These are phyloP conservation scores for Ophiocordyceps unilateralis DNA, from an alignment of 2,329 filamentous ascomycete genomes.

Conservation along the genomic window DNA sequence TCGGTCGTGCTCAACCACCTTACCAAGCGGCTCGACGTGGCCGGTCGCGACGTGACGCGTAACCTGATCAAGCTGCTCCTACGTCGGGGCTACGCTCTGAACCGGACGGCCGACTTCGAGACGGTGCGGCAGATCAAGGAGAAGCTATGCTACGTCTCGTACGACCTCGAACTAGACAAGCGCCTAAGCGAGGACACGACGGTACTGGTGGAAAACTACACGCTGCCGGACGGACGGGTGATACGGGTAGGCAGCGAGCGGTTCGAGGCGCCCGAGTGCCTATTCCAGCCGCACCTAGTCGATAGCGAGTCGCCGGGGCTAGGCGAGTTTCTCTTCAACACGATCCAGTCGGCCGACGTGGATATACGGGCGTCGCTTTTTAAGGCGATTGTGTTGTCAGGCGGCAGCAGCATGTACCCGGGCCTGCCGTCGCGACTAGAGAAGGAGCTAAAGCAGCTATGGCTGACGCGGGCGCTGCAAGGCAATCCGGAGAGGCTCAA, in stretches of 20 bases:
- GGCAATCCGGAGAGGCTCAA: slow-evolving; percentile 85
- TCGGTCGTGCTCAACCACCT: slow-evolving; percentile 95
- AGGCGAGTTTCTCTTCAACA: slow-evolving; percentile 96
- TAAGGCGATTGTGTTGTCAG: slow-evolving; percentile 93
- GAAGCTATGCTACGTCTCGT: slow-evolving; percentile 98
- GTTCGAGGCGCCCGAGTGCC: slow-evolving; percentile 93
- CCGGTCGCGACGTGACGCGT: slow-evolving; percentile 91
- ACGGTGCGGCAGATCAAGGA: slow-evolving; percentile 99
- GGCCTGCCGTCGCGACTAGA: slow-evolving; percentile 86
- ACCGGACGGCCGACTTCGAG: slow-evolving; percentile 96
- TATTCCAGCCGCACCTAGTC: slow-evolving; percentile 96
- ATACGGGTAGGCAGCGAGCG: slow-evolving; percentile 93
- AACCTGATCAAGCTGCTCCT: slow-evolving; percentile 92
- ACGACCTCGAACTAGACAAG: slow-evolving; percentile 93
- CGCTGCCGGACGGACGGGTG: slow-evolving; percentile 85
- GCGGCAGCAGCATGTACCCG: slow-evolving; percentile 97
- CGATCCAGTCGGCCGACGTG: slow-evolving; percentile 88
- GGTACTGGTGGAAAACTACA: slow-evolving; percentile 93
- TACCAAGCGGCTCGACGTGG: slow-evolving; percentile 83
- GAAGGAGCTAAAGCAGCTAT: slow-evolving; percentile 97
- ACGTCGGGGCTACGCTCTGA: slow-evolving; percentile 86
- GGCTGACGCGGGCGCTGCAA: slow-evolving; percentile 79
- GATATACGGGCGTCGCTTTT: slow-evolving; percentile 87
- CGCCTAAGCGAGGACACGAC: slow-evolving; percentile 93
- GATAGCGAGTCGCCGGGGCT: slow-evolving; percentile 96